These are phyloP conservation scores for Colletotrichum sp. DNA, from an alignment of 2,329 filamentous ascomycete species.

Conservation along the genomic window DNA sequence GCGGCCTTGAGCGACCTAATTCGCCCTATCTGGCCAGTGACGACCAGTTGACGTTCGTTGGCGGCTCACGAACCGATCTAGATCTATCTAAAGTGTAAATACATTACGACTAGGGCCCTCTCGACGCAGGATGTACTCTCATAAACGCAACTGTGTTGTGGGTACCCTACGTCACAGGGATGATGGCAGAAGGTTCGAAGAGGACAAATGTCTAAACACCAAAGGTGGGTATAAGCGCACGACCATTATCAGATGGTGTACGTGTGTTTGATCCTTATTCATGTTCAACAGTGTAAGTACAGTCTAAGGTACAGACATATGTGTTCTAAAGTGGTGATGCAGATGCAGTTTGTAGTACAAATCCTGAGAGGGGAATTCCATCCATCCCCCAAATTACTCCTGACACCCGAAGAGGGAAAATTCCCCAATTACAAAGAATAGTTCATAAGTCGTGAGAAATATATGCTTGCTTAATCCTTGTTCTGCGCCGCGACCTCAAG, in stretches of 20 bases:
- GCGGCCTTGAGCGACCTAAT: not conserved
- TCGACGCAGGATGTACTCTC: not conserved
- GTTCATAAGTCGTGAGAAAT: not conserved
- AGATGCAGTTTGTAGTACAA: not conserved
- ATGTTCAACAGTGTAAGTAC: not conserved
- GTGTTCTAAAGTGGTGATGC: not conserved
- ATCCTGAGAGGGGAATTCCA: not conserved
- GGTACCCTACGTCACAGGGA: slow-evolving; percentile 10
- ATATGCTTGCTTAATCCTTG: not conserved
- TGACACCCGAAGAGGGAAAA: not conserved
- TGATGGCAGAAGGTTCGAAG: not conserved
- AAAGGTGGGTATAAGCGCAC: not conserved
- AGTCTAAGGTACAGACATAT: not conserved
- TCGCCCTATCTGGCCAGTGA: not conserved
- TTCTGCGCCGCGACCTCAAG: slow-evolving; percentile 51
- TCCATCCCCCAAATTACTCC: not conserved
- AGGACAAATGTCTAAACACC: slow-evolving; percentile 1
- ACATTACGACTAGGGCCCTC: not conserved
- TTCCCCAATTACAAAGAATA: not conserved
- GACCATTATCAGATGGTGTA: not conserved
- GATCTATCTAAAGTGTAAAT: not conserved
- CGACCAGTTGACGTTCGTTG: not conserved
- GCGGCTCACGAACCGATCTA: not conserved
- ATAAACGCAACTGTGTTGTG: not conserved
- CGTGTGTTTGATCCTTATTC: not conserved